Base-by-base conservation (phyloP, 2,329 filamentous ascomycete genomes). In the Sclerotinia borealis region DNA sequence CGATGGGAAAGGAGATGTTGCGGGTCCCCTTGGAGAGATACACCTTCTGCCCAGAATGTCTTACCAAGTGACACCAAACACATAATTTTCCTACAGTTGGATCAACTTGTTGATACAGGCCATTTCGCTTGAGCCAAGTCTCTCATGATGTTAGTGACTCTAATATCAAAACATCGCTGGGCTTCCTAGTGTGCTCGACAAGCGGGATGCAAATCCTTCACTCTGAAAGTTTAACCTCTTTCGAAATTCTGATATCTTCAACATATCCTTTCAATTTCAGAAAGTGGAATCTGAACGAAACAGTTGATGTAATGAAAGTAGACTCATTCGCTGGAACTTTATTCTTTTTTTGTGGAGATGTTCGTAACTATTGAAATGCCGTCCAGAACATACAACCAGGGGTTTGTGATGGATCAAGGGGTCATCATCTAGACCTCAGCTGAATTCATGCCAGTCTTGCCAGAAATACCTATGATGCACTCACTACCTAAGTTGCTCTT, bases 261-360 rank as follows among this genome's bases (percentile, higher is more conserved):
- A 43, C 0, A 17, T 3, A 11, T 4, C 4, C 13, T 4, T 43
- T 43, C 0, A 1, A 4, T 17, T 31, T 17, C 2, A 17, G 11
- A 43, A 17, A 3, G 22, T 4, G 4, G 2, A 2, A 11, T 8
- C 6, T 34, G 17, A 11, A 2, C 2, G 19, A 15, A 4, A 27
- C 15, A 8, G 52, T 22, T 31, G 19, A 22, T 0, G 4, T 34
- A 7, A 43, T 4, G 22, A 3, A 4, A 17, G 11, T 43, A 31
- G 2, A 10, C 31, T 34, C 11, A 31, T 17, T 34, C 29, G 19
- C 11, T 15, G 3, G 7, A 43, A 15, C 6, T 31, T 9, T n/a
- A 17, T 22, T 11, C 13, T 13, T 31, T 43, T 31, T 15, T 5
- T n/a, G 3, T 0, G 5, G 1, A 31, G 13, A 6, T 1, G 6